Evolutionary conservation across 192 early-diverging fungal genomes (phyloP).

Genomic region (Linnemannia exigua): DNA sequence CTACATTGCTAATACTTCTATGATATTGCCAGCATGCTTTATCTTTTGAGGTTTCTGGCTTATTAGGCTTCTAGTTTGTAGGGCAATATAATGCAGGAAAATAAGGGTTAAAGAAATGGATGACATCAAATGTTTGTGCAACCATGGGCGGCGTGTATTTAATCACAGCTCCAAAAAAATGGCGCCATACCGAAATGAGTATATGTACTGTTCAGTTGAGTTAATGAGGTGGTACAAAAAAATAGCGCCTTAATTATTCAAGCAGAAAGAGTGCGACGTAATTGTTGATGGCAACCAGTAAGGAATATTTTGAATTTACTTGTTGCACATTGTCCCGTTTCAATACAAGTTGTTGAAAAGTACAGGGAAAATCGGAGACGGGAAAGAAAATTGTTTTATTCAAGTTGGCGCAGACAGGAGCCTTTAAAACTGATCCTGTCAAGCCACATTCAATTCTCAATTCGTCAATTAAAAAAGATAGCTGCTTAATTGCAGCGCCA

Average conservation of each 20-base stretch:
- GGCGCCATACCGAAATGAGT: background rate
- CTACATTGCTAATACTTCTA: slow-evolving; percentile 11
- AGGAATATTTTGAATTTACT: slow-evolving; percentile 2
- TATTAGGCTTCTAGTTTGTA: background rate
- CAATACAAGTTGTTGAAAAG: no score
- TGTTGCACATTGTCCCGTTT: background rate
- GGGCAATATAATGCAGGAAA: background rate
- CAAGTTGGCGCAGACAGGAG: no score
- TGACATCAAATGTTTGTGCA: slow-evolving; percentile 13
- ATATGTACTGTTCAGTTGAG: background rate
- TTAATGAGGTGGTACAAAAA: slow-evolving; percentile 15
- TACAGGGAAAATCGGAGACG: no score
- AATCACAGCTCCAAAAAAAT: background rate
- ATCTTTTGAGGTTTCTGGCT: background rate
- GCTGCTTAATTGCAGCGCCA: no score
- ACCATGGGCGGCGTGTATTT: slow-evolving; percentile 11
- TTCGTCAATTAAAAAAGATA: no score
- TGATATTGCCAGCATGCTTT: slow-evolving; percentile 14
- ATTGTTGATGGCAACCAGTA: background rate
- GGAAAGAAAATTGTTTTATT: no score
- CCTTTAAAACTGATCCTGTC: no score
- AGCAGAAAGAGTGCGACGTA: slow-evolving; percentile 1
- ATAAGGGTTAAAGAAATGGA: background rate
- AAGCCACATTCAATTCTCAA: no score
- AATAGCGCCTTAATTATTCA: slow-evolving; percentile 10